Evolutionary conservation across 2,329 filamentous ascomycete genomes (phyloP).

Genomic region (Orbilia quercus): DNA sequence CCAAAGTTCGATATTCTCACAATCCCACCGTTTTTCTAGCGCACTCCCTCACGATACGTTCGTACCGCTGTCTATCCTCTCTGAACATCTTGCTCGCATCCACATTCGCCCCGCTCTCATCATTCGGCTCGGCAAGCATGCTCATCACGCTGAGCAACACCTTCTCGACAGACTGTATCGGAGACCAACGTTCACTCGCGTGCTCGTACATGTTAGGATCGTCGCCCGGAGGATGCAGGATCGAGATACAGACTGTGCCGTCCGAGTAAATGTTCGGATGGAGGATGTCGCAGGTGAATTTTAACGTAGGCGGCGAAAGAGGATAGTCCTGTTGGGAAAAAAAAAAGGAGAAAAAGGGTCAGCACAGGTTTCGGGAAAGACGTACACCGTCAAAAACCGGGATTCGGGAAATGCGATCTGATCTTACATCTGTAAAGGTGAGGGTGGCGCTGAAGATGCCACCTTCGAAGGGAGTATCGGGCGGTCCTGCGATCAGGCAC

Average conservation of each 20-base stretch:
- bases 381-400: too few relatives aligned
- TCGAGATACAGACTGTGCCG: constrained; percentile 96
- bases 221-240: constrained; percentile 93
- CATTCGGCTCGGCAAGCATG: constrained; percentile 97
- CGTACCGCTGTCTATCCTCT: constrained; percentile 83
- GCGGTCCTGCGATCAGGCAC: constrained; percentile 92
- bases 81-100: constrained; percentile 98
- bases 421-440: constrained; percentile 78
- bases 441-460: constrained; percentile 95
- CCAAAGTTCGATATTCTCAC: too few relatives aligned
- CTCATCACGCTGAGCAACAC: constrained; percentile 97
- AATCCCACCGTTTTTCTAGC: constrained; percentile 82
- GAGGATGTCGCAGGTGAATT: constrained; percentile 92
- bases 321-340: constrained; percentile 76
- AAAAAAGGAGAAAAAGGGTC: background rate
- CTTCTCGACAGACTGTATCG: constrained; percentile 97
- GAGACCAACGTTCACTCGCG: constrained; percentile 93
- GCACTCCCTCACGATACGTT: constrained; percentile 83
- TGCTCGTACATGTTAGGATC: constrained; percentile 99
- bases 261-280: constrained; percentile 96
- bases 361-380: too few relatives aligned
- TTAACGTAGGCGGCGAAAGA: constrained; percentile 95
- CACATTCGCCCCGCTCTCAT: constrained; percentile 95
- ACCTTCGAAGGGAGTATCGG: constrained; percentile 94
- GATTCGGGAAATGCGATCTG: background rate